phyloP scores from a whole-genome alignment of 306 rosid species.

The Prunus persica region DNA sequence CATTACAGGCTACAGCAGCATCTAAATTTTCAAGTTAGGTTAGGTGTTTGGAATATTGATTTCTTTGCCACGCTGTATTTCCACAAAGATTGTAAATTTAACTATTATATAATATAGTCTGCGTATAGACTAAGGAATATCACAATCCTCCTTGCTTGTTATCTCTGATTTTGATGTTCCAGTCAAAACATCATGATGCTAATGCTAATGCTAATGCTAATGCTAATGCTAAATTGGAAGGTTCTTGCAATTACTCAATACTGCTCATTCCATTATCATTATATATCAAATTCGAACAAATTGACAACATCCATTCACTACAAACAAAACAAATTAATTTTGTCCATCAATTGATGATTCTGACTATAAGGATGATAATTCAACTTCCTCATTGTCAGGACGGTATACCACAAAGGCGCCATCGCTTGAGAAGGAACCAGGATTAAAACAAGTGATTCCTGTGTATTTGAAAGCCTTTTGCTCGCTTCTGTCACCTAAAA shows the following conservation, averaged over 20 bases:
- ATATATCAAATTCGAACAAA: slow-evolving; percentile 6
- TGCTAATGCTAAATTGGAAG: slow-evolving; percentile 22
- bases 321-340: background rate
- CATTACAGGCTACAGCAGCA: background rate
- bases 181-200: slow-evolving; percentile 42
- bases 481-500: slow-evolving; percentile 76
- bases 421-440: slow-evolving; percentile 85
- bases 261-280: slow-evolving; percentile 12
- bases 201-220: background rate
- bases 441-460: slow-evolving; percentile 85
- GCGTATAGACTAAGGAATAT: slow-evolving; percentile 24
- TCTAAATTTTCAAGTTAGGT: slow-evolving; percentile 17
- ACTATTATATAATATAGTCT: background rate
- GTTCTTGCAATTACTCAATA: slow-evolving; percentile 21
- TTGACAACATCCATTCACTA: background rate
- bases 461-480: slow-evolving; percentile 90
- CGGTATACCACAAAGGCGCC: slow-evolving; percentile 79
- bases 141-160: slow-evolving; percentile 1
- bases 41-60: slow-evolving; percentile 10
- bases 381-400: slow-evolving; percentile 85
- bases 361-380: slow-evolving; percentile 66
- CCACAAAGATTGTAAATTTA: slow-evolving; percentile 35
- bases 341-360: slow-evolving; percentile 19
- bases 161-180: slow-evolving; percentile 23
- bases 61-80: slow-evolving; percentile 33